Conservation (phyloP, 2,329 filamentous ascomycete species). For the Periconia digitata region DNA sequence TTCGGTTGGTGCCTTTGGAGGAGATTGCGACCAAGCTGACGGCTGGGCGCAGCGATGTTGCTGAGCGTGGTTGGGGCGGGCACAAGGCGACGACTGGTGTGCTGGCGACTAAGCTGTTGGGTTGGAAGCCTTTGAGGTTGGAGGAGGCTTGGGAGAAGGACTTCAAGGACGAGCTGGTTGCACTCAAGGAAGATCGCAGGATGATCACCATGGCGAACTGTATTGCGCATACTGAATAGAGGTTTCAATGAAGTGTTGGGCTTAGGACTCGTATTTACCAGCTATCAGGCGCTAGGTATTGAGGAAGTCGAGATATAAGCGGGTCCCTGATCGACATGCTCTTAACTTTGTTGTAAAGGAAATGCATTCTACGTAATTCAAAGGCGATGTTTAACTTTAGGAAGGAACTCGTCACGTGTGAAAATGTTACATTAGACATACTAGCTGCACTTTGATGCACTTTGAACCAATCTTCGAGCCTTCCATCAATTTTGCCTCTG, state of each 20-base stretch:
- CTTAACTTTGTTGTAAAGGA: no score
- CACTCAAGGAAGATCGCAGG: conserved; percentile 13
- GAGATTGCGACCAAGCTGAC: conserved; percentile 16
- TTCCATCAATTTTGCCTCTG: no score
- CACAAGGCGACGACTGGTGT: conserved; percentile 17
- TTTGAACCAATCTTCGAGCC: no score
- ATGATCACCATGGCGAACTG: conserved; percentile 11
- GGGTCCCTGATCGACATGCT: no score
- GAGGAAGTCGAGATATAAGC: no score
- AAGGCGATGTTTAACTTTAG: no score
- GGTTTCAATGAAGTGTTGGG: no score
- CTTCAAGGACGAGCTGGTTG: conserved; percentile 17
- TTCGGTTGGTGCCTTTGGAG: conserved; percentile 11
- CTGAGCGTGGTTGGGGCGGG: conserved; percentile 15
- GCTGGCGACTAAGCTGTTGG: conserved; percentile 11
- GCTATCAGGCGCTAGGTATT: no score
- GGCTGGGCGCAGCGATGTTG: conserved; percentile 12
- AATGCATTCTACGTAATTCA: no score
- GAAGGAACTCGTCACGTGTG: no score
- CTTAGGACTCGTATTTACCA: not conserved
- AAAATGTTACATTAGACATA: no score
- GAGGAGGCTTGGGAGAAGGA: conserved; percentile 17
- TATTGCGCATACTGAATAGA: conserved; percentile 9
- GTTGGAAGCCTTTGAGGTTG: conserved; percentile 14
- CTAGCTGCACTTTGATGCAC: no score